Base-by-base conservation (phyloP, 345 rosid genomes). In the Clarkia xantiana region DNA sequence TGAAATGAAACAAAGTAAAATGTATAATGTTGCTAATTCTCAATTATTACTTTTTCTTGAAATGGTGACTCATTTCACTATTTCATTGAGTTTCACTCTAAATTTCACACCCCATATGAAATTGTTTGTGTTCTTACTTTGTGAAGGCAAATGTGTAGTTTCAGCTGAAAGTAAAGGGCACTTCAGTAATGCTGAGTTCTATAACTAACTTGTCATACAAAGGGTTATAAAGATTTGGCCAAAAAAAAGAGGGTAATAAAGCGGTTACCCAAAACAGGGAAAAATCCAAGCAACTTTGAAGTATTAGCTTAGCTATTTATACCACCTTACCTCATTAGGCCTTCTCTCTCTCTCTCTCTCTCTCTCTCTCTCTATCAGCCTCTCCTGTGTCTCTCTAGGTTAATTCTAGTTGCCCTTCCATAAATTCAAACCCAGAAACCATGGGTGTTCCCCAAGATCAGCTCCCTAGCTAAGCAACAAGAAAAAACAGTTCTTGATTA, bases 281-380 rank as follows among this genome's bases (percentile, higher is more conserved):
- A 74, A 70, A 76, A 47, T 76, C 81, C 77, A 78, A 76, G 66
- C 68, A 42, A 54, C 63, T 69, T 57, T 47, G 56, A 59, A 71
- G 61, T 62, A 62, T 68, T 64, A 16, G 22, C 11, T 15, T 22
- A 16, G 60, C 60, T 67, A 76, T 82, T 79, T 82, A 79, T 82
- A 74, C 50, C 72, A 14, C 18, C 11, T 18, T 11, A 11, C 44
- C 75, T 29, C 67, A 64, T 60, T 64, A 60, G 64, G 44, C 11
- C 14, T 59, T 49, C 18, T 16, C 29, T 43, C 70, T 57, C 62
- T 71, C 45, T 70, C 57, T 54, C 63, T 64, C 55, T 53, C 60
- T 46, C 72, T 44, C 61, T 53, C 49, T 67, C 56, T 59, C 75
- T 54, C 50, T 69, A 59, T 67, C 83, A 69, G 73, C 74, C 51